phyloP scores from a whole-genome alignment of 73 alveolate genomes.

The Paramecium caudatum region DNA sequence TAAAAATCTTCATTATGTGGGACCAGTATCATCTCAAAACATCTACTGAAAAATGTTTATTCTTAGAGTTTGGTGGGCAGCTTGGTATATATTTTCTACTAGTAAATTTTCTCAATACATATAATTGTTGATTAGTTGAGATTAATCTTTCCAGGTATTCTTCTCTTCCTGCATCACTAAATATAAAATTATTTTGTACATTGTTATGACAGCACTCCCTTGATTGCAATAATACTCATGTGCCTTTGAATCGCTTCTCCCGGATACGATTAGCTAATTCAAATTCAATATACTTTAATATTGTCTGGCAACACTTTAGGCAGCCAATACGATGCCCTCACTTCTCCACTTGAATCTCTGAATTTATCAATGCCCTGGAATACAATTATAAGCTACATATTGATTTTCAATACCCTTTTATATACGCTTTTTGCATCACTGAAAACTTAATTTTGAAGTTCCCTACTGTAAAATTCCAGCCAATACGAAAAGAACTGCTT shows the following conservation, averaged over 20 bases:
- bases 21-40: not conserved
- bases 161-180: not conserved
- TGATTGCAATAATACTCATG: not conserved
- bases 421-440: not conserved
- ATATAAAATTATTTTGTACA: not conserved
- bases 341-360: conserved; percentile 54
- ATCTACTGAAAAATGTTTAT: not conserved
- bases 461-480: conserved; percentile 7
- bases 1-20: conserved; percentile 31
- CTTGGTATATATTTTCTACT: not conserved
- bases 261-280: conserved; percentile 18
- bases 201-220: not conserved
- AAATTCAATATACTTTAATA: conserved; percentile 1
- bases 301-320: conserved; percentile 54
- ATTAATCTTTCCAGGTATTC: conserved; percentile 1
- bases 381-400: not conserved
- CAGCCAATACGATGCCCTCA: conserved; percentile 23
- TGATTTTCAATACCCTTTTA: conserved; percentile 35
- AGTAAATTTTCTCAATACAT: not conserved
- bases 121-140: not conserved
- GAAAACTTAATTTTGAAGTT: conserved; percentile 28
- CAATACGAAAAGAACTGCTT: conserved; percentile 50
- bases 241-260: conserved; percentile 3
- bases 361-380: conserved; percentile 31
- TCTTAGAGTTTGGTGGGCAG: not conserved